phyloP scores from a whole-genome alignment of 306 rosid species.

The Vigna radiata region DNA sequence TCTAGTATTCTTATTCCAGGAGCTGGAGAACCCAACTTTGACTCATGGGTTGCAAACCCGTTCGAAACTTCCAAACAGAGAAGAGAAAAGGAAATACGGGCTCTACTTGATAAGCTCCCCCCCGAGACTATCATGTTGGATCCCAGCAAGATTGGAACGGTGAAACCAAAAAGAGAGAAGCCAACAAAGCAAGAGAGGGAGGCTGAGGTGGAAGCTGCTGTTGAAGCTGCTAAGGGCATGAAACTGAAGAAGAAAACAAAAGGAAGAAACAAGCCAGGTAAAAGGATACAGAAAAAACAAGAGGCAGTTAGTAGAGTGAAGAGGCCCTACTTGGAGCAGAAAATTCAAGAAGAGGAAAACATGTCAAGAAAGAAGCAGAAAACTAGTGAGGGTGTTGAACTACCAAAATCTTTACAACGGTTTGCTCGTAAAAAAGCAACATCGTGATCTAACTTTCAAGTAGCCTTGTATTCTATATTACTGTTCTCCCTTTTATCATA shows the following conservation, averaged over 20 bases:
- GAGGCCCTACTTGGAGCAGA: conserved; percentile 77
- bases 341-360: conserved; percentile 60
- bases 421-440: conserved; percentile 70
- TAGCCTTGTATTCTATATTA: background rate
- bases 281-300: conserved; percentile 64
- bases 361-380: conserved; percentile 66
- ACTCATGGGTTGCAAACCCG: conserved; percentile 88
- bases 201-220: conserved; percentile 71
- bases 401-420: conserved; percentile 76
- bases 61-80: conserved; percentile 85
- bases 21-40: conserved; percentile 93
- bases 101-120: conserved; percentile 81
- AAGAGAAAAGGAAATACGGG: conserved; percentile 80
- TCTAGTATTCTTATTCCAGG: conserved; percentile 94
- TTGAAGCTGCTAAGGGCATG: conserved; percentile 66
- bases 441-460: conserved; percentile 37
- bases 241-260: conserved; percentile 81
- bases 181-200: conserved; percentile 58
- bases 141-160: conserved; percentile 78
- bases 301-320: conserved; percentile 65
- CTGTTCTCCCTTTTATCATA: background rate
- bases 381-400: conserved; percentile 53
- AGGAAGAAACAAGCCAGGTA: conserved; percentile 85
- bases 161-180: conserved; percentile 59
- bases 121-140: conserved; percentile 81